Evolutionary conservation across 176 grass and related monocot genomes (phyloP), one percentile per base, ranked within the genome.

Genomic region (Musa itinerans): DNA sequence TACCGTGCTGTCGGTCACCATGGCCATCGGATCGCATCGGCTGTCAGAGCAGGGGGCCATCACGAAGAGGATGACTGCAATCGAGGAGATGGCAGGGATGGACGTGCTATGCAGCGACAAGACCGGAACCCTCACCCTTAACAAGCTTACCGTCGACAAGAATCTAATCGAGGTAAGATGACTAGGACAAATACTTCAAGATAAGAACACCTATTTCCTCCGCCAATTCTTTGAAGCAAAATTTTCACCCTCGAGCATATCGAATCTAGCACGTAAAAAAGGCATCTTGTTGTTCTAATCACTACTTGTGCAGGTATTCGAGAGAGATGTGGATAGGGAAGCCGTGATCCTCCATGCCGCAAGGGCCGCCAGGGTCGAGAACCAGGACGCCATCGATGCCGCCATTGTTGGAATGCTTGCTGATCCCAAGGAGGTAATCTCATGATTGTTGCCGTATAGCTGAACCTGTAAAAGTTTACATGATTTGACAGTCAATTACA

Each of bases 301-400:
- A 61, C 57, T 17, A 7, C 14, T 17, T 17, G 29, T 75, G 29
- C 78, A 93, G 89, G 62, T 85, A 3, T 90, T 90, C 3, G 71
- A 77, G 2, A 88, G 77, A 75, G 85, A 88, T 19, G 6, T 86
- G 1, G 85, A 96, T 53, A 84, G 77, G 50, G 85, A 89, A 43
- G 17, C 9, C 2, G 63, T 92, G 0, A 69, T 96, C 3, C 68
- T 92, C 27, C 88, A 87, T 77, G 83, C 92, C 16, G 92, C 87
- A 10, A 82, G 92, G 67, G 92, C 92, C 11, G 92, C 89, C 1
- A 81, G 92, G 26, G 86, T 96, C 11, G 92, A 92, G 79, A 96
- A 96, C 84, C 92, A 96, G 81, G 92, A 96, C 69, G 92, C 92
- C 65, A 96, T 96, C 17, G 89, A 96, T 75, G 86, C 92, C 9